Conservation (phyloP, 2,329 filamentous ascomycete species). For the Didymella exigua region DNA sequence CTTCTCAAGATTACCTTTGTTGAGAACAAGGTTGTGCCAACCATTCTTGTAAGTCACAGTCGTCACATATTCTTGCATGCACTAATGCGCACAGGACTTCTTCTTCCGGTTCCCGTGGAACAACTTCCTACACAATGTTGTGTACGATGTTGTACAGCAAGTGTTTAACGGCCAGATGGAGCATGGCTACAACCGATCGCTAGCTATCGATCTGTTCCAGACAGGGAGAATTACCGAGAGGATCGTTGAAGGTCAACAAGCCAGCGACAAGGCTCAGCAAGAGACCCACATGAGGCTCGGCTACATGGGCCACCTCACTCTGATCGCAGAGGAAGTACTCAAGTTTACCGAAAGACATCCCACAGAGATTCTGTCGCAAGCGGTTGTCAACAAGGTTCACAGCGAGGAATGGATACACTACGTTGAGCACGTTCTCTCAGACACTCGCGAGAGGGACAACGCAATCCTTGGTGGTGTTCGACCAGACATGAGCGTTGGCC, state of each 20-base stretch:
- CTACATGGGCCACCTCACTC: slow-evolving; percentile 97
- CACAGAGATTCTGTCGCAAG: slow-evolving; percentile 81
- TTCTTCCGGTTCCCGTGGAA: slow-evolving; percentile 99
- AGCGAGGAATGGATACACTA: slow-evolving; percentile 92
- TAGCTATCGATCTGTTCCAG: slow-evolving; percentile 93
- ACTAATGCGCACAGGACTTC: slow-evolving; percentile 70
- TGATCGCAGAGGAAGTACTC: slow-evolving; percentile 97
- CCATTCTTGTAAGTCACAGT: slow-evolving; percentile 77
- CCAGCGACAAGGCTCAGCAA: slow-evolving; percentile 83
- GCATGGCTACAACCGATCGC: slow-evolving; percentile 84
- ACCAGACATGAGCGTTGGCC: slow-evolving; percentile 85
- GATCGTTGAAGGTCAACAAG: slow-evolving; percentile 87
- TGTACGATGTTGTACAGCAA: slow-evolving; percentile 98
- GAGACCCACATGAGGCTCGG: slow-evolving; percentile 88
- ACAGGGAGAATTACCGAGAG: slow-evolving; percentile 86
- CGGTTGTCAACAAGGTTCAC: slow-evolving; percentile 86
- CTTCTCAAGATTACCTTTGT: slow-evolving; percentile 96
- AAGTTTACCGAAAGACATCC: slow-evolving; percentile 97
- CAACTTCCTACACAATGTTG: slow-evolving; percentile 98
- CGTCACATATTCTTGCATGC: background rate
- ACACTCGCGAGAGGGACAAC: slow-evolving; percentile 94
- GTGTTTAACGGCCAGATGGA: slow-evolving; percentile 99
- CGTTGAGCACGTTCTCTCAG: slow-evolving; percentile 88
- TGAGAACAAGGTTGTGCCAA: slow-evolving; percentile 90
- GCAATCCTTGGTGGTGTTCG: slow-evolving; percentile 96